Base-by-base conservation (phyloP, 352 stramenopile genomes). In the Phytophthora nicotianae region DNA sequence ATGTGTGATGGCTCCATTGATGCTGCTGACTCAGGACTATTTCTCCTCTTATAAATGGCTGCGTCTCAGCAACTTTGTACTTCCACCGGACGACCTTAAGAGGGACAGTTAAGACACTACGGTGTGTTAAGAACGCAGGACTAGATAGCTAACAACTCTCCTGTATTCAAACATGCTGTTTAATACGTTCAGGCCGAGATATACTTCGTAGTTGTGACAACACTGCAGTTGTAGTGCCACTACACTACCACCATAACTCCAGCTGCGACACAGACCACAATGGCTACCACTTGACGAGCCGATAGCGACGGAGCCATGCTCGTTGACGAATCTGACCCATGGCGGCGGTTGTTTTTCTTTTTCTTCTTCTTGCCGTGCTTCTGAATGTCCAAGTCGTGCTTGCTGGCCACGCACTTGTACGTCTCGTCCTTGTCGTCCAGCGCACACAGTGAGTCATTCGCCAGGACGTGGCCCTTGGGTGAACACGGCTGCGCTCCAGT, bases 391-490 rank as follows among this genome's bases (percentile, higher is more conserved):
- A 89, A 37, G 20, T 92, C 83, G 8, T 87, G 68, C 24, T 74
- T 77, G 60, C 79, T 89, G 14, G 80, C 78, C 20, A 88, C 79
- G 38, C 83, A 92, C 66, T 92, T 90, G 71, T 86, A 92, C 17
- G 79, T 85, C 2, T 79, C 70, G 57, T 90, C 79, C 40, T 75
- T 75, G 9, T 84, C 72, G 55, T 91, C 79, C 46, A 85, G 65
- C 7, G 62, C 61, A 50, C 83, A 92, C 11, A 85, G 37, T 29
- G 81, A 84, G 65, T 92, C 74, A 45, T 86, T 84, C 33, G 72
- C 61, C 38, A 92, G 56, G 14, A 83, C 66, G 49, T 90, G 80
- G 27, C 83, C 83, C 16, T 75, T 86, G 4, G 75, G 38, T 6
- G 75, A 81, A 50, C 83, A 92, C 8, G 83, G 83, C 40, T 84